phyloP scores from a whole-genome alignment of 2,329 filamentous ascomycete genomes.

The Xylariaceae sp. region DNA sequence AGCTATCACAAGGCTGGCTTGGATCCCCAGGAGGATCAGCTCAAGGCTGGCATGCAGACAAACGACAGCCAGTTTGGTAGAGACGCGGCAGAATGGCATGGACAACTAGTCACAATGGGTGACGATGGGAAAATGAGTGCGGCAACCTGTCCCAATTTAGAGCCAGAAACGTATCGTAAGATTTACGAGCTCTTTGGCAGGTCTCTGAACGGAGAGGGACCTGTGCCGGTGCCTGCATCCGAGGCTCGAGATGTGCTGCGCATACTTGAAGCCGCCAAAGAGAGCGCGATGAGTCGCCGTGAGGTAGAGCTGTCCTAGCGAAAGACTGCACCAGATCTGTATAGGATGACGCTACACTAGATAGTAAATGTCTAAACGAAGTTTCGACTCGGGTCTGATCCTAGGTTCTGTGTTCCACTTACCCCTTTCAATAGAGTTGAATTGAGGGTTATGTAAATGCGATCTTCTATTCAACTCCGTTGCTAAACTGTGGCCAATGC shows the following conservation, averaged over 20 bases:
- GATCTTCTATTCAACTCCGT: background rate
- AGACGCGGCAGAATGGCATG: slow-evolving; percentile 62
- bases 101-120: slow-evolving; percentile 62
- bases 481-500: slow-evolving; percentile 9
- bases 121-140: slow-evolving; percentile 57
- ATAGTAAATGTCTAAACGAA: no score
- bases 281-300: slow-evolving; percentile 55
- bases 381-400: no score
- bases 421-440: no score
- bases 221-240: slow-evolving; percentile 58
- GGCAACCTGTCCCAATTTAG: slow-evolving; percentile 60
- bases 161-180: slow-evolving; percentile 68
- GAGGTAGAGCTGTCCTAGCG: slow-evolving; percentile 50
- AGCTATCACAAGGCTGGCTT: slow-evolving; percentile 75
- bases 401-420: no score
- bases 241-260: slow-evolving; percentile 60
- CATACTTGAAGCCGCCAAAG: slow-evolving; percentile 58
- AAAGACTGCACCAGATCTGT: no score
- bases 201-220: slow-evolving; percentile 55
- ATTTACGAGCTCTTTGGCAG: slow-evolving; percentile 66
- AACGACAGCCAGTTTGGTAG: slow-evolving; percentile 68
- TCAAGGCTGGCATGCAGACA: slow-evolving; percentile 67
- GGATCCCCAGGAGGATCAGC: slow-evolving; percentile 77
- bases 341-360: no score
- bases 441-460: no score